phyloP scores from a whole-genome alignment of 1,284 basidiomycete genomes.

The Tranzscheliella williamsii region DNA sequence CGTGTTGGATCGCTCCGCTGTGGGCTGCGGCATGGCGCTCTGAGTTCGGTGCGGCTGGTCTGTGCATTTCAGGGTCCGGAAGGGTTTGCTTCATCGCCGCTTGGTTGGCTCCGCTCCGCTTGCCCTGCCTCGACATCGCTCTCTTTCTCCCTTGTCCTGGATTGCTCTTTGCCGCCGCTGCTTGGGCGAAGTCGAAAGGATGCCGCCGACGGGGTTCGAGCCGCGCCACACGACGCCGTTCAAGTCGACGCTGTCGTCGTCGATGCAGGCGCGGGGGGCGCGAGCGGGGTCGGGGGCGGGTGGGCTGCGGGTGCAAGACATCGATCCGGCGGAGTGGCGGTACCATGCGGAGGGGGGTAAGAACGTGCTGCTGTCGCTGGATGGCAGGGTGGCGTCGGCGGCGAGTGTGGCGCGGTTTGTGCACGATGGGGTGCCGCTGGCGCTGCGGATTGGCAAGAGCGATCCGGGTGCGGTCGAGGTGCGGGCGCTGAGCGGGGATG shows the following conservation, averaged over 20 bases:
- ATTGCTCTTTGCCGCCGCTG: no score
- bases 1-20: no score
- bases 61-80: no score
- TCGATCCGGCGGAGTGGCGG: conserved; percentile 26
- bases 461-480: neutral
- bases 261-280: conserved; percentile 14
- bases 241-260: conserved; percentile 36
- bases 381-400: neutral
- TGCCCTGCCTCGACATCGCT: no score
- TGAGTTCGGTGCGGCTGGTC: no score
- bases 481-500: conserved; percentile 2
- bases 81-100: no score
- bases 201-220: conserved; percentile 35
- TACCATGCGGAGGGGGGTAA: conserved; percentile 43
- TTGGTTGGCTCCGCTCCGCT: no score
- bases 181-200: no score
- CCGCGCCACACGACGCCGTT: conserved; percentile 38
- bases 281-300: conserved; percentile 8
- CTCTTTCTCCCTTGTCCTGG: no score
- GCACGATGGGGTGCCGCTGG: neutral
- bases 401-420: neutral
- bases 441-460: conserved; percentile 22
- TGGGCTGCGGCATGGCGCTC: no score
- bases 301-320: conserved; percentile 1
- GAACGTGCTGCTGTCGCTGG: conserved; percentile 25